phyloP scores from a whole-genome alignment of 1,284 basidiomycete species.

The Peniophora sp. region DNA sequence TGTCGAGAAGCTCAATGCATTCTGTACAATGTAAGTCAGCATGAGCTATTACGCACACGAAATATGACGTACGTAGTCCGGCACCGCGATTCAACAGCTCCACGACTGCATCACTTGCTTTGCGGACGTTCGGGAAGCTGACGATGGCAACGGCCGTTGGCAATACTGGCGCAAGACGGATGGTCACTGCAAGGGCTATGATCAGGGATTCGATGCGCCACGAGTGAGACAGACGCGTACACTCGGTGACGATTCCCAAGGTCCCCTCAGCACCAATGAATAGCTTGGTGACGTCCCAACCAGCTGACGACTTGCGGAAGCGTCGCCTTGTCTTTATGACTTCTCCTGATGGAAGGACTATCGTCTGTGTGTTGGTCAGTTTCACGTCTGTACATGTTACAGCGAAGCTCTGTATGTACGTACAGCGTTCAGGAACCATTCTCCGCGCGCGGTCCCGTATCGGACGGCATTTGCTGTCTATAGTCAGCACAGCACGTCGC shows the following conservation, averaged over 20 bases:
- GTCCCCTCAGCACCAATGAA: conserved; percentile 98
- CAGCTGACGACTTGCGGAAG: conserved; percentile 83
- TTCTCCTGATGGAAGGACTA: conserved; percentile 83
- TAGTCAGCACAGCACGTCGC: not conserved
- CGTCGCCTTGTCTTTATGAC: conserved; percentile 86
- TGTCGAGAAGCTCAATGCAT: conserved; percentile 77
- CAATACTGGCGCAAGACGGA: conserved; percentile 72
- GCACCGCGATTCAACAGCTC: conserved; percentile 68
- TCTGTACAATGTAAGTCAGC: conserved; percentile 13
- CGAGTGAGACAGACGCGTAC: conserved; percentile 24
- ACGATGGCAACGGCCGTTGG: conserved; percentile 68
- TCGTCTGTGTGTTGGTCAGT: conserved; percentile 66
- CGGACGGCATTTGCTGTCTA: conserved; percentile 52
- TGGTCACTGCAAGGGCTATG: conserved; percentile 63
- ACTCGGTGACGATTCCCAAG: conserved; percentile 87
- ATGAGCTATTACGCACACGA: not conserved
- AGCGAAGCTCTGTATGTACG: conserved; percentile 6
- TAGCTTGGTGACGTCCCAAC: conserved; percentile 83
- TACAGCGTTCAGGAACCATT: conserved; percentile 68
- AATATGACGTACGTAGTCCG: conserved; percentile 48
- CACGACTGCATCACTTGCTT: conserved; percentile 66
- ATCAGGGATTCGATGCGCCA: too few relatives aligned
- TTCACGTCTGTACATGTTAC: conserved; percentile 5
- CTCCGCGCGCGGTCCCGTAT: conserved; percentile 46
- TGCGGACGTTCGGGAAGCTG: conserved; percentile 58